Evolutionary conservation across 2,329 filamentous ascomycete genomes (phyloP).

Genomic region (Ceratocystis colombiana): DNA sequence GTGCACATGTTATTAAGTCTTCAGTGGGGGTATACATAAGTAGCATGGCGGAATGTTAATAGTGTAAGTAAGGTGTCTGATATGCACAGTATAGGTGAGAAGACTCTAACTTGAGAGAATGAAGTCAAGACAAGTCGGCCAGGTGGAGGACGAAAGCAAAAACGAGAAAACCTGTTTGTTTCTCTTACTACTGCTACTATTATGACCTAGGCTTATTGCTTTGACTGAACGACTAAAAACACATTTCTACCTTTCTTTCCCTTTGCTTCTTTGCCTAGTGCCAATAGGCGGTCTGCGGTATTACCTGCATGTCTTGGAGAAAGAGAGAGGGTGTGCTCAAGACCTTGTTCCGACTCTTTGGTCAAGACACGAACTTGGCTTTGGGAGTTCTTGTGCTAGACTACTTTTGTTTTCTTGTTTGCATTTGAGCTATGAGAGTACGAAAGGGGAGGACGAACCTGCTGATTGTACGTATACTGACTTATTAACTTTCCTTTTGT

Average conservation of each 20-base stretch:
- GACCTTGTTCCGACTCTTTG: constrained; percentile 4
- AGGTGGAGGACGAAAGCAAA: not conserved
- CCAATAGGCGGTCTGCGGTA: constrained; percentile 14
- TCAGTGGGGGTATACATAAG: not conserved
- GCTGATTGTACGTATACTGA: not conserved
- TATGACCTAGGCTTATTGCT: too few species aligned
- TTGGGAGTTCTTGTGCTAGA: not conserved
- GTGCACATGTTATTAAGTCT: not conserved
- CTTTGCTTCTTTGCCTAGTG: not conserved
- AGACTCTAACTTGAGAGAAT: too few species aligned
- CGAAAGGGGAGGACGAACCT: not conserved
- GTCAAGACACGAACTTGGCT: constrained; percentile 2
- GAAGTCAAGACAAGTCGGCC: not conserved
- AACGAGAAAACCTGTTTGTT: not conserved
- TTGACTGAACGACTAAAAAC: too few species aligned
- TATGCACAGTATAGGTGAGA: too few species aligned
- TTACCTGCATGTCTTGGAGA: constrained; percentile 13
- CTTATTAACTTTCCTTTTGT: too few species aligned
- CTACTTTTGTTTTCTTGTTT: not conserved
- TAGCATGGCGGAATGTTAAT: not conserved
- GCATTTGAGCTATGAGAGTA: not conserved
- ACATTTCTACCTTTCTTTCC: too few species aligned
- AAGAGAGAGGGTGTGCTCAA: not conserved
- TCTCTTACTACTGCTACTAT: not conserved
- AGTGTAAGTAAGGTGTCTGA: too few species aligned